Evolutionary conservation across 208 protist species (phyloP).

Genomic region (Trypanosoma vivax): DNA sequence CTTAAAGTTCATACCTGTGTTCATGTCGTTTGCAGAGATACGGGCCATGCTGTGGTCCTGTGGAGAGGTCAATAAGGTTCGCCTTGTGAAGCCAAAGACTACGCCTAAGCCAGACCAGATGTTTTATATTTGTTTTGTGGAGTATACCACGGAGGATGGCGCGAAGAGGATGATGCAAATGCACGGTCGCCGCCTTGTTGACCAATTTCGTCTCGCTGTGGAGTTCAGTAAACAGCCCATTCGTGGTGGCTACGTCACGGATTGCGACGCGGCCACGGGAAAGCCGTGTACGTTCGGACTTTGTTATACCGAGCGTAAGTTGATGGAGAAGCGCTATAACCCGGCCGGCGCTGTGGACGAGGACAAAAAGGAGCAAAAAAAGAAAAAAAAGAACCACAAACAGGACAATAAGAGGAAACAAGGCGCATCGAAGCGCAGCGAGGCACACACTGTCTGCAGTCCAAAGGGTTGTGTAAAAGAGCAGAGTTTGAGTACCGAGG

Average conservation of each 20-base stretch:
- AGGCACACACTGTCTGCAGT: not conserved
- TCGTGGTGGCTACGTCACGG: conserved; percentile 27
- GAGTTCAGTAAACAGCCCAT: conserved; percentile 22
- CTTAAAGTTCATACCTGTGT: conserved; percentile 28
- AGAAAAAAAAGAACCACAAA: no score
- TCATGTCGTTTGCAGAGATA: conserved; percentile 15
- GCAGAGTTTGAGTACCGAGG: not conserved
- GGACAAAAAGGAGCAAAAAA: no score
- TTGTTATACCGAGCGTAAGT: conserved; percentile 2
- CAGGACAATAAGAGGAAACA: no score
- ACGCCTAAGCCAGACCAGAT: conserved; percentile 12
- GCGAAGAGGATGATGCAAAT: conserved; percentile 9
- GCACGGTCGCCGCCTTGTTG: conserved; percentile 11
- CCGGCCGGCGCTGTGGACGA: not conserved
- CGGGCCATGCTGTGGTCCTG: conserved; percentile 24
- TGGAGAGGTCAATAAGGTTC: conserved; percentile 32
- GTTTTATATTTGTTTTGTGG: conserved; percentile 41
- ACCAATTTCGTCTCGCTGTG: conserved; percentile 17
- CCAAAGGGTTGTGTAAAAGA: not conserved
- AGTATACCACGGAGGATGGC: conserved; percentile 26
- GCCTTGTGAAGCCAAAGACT: conserved; percentile 19
- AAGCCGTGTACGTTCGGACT: conserved; percentile 43
- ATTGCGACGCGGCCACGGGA: conserved; percentile 21
- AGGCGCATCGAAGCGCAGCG: no score
- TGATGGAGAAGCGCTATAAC: conserved; percentile 8